Percentiles rank a stretch among this genome's conserved stretches.
Conservation (phyloP, 176 grass and related monocot species). For the Chloris gayana region DNA sequence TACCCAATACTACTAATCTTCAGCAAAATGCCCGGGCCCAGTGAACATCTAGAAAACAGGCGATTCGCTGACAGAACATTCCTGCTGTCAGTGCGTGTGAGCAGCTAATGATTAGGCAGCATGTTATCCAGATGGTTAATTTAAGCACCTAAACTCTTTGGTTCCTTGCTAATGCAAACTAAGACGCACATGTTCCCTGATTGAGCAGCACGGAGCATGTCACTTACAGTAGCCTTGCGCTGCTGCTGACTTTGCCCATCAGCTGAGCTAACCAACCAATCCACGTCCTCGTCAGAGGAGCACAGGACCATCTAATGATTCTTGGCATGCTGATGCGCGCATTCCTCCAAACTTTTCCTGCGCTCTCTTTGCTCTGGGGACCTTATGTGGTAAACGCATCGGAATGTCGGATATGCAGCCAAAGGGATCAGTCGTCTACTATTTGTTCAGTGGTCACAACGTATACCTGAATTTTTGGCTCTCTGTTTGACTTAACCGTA, state of each 20-base stretch:
- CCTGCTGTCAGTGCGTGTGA: background rate
- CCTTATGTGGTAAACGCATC: background rate
- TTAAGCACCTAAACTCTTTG: conserved; percentile 11
- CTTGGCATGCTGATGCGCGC: background rate
- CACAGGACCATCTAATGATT: conserved; percentile 34
- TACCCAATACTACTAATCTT: background rate
- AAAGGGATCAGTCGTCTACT: background rate
- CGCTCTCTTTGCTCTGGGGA: background rate
- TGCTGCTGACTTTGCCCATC: background rate
- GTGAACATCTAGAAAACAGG: background rate
- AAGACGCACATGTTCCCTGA: conserved; percentile 24
- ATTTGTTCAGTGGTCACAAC: background rate
- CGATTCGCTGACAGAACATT: conserved; percentile 18
- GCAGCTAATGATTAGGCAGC: background rate
- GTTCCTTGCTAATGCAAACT: background rate
- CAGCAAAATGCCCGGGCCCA: background rate
- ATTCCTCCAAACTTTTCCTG: conserved; percentile 17
- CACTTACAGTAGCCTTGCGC: background rate
- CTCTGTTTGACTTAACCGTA: background rate
- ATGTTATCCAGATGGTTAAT: conserved; percentile 28
- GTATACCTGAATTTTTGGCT: background rate
- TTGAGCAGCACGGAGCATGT: background rate
- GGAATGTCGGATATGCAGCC: conserved; percentile 7
- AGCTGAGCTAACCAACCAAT: background rate
- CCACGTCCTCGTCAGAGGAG: conserved; percentile 2